phyloP scores from a whole-genome alignment of 345 rosid genomes.

The Durio zibethinus region DNA sequence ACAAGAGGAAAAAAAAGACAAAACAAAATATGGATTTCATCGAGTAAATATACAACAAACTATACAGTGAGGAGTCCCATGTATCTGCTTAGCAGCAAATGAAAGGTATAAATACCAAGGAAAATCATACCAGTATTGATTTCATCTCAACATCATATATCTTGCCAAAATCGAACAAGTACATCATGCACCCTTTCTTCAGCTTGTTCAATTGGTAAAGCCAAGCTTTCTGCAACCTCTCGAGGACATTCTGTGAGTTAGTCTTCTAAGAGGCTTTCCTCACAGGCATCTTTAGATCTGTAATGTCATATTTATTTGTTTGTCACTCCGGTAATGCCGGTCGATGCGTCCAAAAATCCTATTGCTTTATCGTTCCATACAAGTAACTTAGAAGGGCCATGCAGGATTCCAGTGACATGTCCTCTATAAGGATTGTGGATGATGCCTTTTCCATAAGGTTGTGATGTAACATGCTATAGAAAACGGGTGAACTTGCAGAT shows the following conservation, averaged over 20 bases:
- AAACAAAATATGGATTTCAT: neutral
- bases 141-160: constrained; percentile 78
- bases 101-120: neutral
- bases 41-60: neutral
- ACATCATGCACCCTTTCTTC: constrained; percentile 81
- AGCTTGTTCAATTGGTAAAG: constrained; percentile 76
- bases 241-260: constrained; percentile 73
- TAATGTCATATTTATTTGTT: constrained; percentile 79
- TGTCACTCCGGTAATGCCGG: constrained; percentile 71
- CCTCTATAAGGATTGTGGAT: constrained; percentile 70
- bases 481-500: constrained; percentile 83
- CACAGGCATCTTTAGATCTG: constrained; percentile 70
- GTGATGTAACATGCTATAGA: constrained; percentile 86
- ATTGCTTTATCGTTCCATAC: constrained; percentile 76
- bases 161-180: constrained; percentile 87
- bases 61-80: neutral
- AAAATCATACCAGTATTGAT: constrained; percentile 46
- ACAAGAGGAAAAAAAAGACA: neutral
- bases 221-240: constrained; percentile 91
- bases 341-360: constrained; percentile 92
- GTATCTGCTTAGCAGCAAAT: neutral
- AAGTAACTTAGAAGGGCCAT: constrained; percentile 69
- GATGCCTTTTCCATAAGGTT: constrained; percentile 89
- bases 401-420: constrained; percentile 86
- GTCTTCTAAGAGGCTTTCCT: constrained; percentile 87